Base-by-base conservation (phyloP, 805 yeast species). In the Sungouiozyma ichnusensis region DNA sequence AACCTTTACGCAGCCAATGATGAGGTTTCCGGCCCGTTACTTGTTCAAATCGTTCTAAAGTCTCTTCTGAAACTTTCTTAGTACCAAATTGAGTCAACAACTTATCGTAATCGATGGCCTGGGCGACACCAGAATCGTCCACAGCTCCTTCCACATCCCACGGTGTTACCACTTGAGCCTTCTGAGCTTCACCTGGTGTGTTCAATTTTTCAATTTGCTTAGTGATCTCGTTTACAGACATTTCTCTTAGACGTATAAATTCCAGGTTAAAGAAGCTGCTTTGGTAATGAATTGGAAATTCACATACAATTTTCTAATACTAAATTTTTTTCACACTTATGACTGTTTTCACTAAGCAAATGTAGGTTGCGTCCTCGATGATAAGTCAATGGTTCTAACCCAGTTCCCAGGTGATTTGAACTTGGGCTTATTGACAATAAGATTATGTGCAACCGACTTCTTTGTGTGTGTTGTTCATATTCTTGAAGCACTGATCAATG, bases 131-230 rank as follows among this genome's bases (percentile, higher is more conserved):
- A 43, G 58, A 45, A 54, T 88, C 94, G 44, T 86, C 96, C 37
- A 90, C 94, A 2, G 97, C 97, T 44, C 97, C 98, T 64, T 85
- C 95, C 24, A 92, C 98, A 62, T 92, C 98, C 98, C 98, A 92
- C 38, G 98, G 98, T 1, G 98, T 92, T 46, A 83, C 72, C 31
- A 67, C 71, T 58, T 81, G 88, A 44, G 71, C 79, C 40, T 53
- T 53, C 17, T 43, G 39, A 11, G 44, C 48, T 4, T 41, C 37
- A 3, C 37, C 44, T 7, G 27, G 33, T n/a, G 51, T 43, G 20
- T 49, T 43, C 24, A 56, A 44, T 17, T 48, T 39, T 16, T 50
- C 46, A 3, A 57, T 41, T 29, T 48, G 46, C 32, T 53, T 50
- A 18, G 53, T 42, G 16, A 52, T 44, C 45, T 56, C 44, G 13